These are phyloP conservation scores for Phytopythium helicoides DNA, from an alignment of 352 stramenopile genomes.

Conservation along the genomic window DNA sequence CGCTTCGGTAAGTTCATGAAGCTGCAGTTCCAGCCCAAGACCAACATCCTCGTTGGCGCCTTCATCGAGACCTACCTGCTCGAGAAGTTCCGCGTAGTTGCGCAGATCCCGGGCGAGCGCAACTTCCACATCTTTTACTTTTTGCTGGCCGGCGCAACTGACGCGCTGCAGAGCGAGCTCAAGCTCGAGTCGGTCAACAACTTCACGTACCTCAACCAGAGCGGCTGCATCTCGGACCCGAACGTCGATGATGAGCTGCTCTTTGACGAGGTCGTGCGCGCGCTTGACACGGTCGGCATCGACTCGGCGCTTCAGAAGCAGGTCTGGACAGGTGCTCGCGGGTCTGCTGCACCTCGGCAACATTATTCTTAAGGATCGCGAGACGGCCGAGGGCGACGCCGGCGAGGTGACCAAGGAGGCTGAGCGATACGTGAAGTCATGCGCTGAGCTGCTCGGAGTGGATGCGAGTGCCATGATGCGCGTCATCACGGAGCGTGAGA, in stretches of 20 bases:
- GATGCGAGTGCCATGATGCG: conserved; percentile 54
- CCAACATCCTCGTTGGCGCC: conserved; percentile 68
- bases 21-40: conserved; percentile 79
- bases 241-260: conserved; percentile 88
- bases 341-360: conserved; percentile 83
- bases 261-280: conserved; percentile 82
- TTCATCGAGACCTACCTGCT: conserved; percentile 90
- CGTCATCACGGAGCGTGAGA: conserved; percentile 81
- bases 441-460: conserved; percentile 69
- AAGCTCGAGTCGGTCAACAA: conserved; percentile 50
- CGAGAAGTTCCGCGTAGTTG: conserved; percentile 88
- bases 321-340: conserved; percentile 74
- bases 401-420: conserved; percentile 61
- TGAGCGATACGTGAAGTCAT: conserved; percentile 51
- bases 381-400: conserved; percentile 77
- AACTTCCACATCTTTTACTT: conserved; percentile 94
- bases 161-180: conserved; percentile 56
- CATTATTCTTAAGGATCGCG: conserved; percentile 67
- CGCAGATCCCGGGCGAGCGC: conserved; percentile 80
- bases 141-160: conserved; percentile 68
- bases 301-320: conserved; percentile 62
- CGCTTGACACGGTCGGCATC: conserved; percentile 77
- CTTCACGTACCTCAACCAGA: conserved; percentile 88
- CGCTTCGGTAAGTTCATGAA: conserved; percentile 91
- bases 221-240: conserved; percentile 72